Evolutionary conservation across 352 stramenopile species (phyloP).

Genomic region (Pythium monospermum): DNA sequence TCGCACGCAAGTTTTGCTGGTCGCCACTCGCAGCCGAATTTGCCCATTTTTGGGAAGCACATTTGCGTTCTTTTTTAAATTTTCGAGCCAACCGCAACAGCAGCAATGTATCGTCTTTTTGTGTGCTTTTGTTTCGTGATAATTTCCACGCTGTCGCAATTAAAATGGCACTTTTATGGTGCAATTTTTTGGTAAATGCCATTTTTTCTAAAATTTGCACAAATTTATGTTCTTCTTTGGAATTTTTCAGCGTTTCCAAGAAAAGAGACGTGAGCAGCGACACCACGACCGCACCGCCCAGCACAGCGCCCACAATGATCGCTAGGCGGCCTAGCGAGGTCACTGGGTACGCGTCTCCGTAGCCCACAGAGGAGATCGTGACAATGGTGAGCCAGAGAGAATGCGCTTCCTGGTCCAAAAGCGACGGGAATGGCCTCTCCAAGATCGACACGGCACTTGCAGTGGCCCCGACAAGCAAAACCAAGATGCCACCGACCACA

Average conservation of each 20-base stretch:
- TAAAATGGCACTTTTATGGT: constrained; percentile 23
- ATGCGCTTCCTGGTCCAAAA: constrained; percentile 49
- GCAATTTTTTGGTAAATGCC: constrained; percentile 32
- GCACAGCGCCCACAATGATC: constrained; percentile 43
- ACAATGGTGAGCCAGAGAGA: constrained; percentile 62
- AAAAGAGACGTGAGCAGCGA: constrained; percentile 66
- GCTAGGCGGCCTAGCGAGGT: constrained; percentile 38
- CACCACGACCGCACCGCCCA: constrained; percentile 45
- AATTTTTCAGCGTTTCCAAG: constrained; percentile 52
- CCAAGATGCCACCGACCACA: constrained; percentile 41
- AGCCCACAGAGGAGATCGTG: constrained; percentile 57
- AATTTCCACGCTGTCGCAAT: constrained; percentile 35
- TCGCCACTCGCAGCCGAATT: constrained; percentile 18
- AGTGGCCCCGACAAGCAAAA: constrained; percentile 43
- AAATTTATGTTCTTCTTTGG: constrained; percentile 46
- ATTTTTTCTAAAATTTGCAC: constrained; percentile 38
- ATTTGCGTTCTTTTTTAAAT: constrained; percentile 10
- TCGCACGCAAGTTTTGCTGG: constrained; percentile 10
- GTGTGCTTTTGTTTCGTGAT: background rate
- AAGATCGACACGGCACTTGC: constrained; percentile 48
- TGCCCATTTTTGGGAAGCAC: constrained; percentile 7
- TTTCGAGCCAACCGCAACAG: constrained; percentile 14
- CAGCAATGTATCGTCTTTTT: background rate
- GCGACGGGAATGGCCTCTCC: constrained; percentile 51
- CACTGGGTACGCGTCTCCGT: constrained; percentile 53